A percentile compares a stretch with the other conserved stretches of the same genome.
phyloP scores from a whole-genome alignment of 192 early-diverging fungal species.

The Linnemannia exigua region DNA sequence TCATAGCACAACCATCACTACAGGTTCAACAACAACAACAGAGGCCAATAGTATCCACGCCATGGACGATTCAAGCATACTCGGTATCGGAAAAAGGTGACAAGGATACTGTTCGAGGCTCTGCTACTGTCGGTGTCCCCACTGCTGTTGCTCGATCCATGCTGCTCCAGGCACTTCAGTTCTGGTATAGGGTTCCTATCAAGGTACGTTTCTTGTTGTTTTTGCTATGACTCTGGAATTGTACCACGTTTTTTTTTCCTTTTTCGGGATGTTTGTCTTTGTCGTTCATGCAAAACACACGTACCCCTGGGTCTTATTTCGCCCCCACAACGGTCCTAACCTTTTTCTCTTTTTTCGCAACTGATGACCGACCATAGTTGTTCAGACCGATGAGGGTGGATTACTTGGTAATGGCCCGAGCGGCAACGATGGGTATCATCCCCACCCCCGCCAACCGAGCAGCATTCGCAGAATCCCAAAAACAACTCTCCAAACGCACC shows the following conservation, averaged over 20 bases:
- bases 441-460: constrained; percentile 58
- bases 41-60: not conserved
- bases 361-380: constrained; percentile 51
- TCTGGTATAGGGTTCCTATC: constrained; percentile 71
- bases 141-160: constrained; percentile 69
- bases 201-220: constrained; percentile 56
- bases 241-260: not conserved
- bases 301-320: not conserved
- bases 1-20: not conserved
- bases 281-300: not conserved
- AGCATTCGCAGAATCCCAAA: constrained; percentile 24
- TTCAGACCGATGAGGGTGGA: constrained; percentile 85
- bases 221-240: not conserved
- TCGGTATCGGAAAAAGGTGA: constrained; percentile 35
- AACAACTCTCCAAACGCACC: constrained; percentile 23
- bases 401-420: constrained; percentile 83
- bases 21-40: not conserved
- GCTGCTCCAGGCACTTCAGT: constrained; percentile 64
- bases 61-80: constrained; percentile 19
- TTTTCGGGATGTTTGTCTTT: not conserved
- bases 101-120: constrained; percentile 64
- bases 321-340: not conserved
- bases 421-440: constrained; percentile 64
- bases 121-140: constrained; percentile 66
- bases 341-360: not conserved